A percentile compares a stretch with the other conserved stretches of the same genome.
These are phyloP conservation scores for Citrullus colocynthis DNA, from an alignment of 306 rosid genomes.

Conservation along the genomic window DNA sequence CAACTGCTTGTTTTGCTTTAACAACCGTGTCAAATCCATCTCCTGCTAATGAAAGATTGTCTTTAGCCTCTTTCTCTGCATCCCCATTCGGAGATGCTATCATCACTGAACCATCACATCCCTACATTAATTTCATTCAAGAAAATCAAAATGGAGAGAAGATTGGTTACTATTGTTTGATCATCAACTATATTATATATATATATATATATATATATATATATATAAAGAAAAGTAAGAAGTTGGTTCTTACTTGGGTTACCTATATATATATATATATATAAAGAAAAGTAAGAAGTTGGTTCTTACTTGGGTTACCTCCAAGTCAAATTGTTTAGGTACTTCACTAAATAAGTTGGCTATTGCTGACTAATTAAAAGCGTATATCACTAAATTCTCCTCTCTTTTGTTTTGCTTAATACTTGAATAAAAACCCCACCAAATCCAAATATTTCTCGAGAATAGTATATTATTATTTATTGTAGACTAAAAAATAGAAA, in stretches of 20 bases:
- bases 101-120: constrained; percentile 71
- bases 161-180: too few relatives aligned
- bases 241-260: not conserved
- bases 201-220: too few relatives aligned
- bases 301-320: not conserved
- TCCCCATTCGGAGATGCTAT: constrained; percentile 50
- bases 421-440: too few relatives aligned
- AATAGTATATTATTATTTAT: too few relatives aligned
- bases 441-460: too few relatives aligned
- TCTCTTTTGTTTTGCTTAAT: not conserved
- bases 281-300: not conserved
- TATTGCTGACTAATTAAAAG: not conserved
- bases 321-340: not conserved
- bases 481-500: too few relatives aligned
- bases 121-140: constrained; percentile 20
- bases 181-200: too few relatives aligned
- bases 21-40: constrained; percentile 83
- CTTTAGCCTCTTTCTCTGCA: constrained; percentile 59
- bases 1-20: constrained; percentile 68
- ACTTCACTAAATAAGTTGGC: not conserved
- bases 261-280: not conserved
- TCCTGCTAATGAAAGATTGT: constrained; percentile 65
- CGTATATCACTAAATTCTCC: too few relatives aligned
- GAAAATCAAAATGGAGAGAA: not conserved
- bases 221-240: too few relatives aligned